phyloP scores from a whole-genome alignment of 208 protist genomes.

The Leishmania mexicana region DNA sequence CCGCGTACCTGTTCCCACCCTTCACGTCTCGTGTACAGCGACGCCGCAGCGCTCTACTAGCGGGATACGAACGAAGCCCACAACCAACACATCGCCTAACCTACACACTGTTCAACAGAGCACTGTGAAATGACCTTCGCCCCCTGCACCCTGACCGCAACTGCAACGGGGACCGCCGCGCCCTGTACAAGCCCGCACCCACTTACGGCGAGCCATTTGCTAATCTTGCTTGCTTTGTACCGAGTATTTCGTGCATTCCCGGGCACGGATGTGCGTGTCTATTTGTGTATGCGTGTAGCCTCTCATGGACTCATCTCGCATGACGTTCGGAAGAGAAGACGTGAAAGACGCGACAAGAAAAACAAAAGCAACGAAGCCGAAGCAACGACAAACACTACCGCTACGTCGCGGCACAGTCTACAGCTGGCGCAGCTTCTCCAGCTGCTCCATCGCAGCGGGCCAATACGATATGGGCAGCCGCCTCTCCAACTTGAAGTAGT shows the following conservation, averaged over 20 bases:
- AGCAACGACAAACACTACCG: not conserved
- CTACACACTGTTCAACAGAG: not conserved
- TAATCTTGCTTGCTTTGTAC: not conserved
- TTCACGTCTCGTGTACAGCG: not conserved
- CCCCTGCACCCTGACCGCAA: not conserved
- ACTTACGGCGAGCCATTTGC: not conserved
- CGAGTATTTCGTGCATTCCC: not conserved
- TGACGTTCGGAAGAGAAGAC: not conserved
- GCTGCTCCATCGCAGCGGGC: conserved; percentile 59
- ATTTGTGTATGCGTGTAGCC: not conserved
- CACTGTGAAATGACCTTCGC: not conserved
- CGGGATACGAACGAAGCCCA: not conserved
- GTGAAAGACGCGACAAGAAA: not conserved
- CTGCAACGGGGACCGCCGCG: no score
- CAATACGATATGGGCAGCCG: conserved; percentile 79
- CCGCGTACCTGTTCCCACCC: not conserved
- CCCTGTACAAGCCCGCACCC: no score
- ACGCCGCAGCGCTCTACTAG: not conserved
- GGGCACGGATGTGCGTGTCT: not conserved
- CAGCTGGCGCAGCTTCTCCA: conserved; percentile 38
- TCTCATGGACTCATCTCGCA: not conserved
- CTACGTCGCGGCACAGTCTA: not conserved
- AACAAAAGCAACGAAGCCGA: not conserved
- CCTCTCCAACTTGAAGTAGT: conserved; percentile 69
- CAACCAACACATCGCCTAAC: not conserved